Evolutionary conservation across 2,329 filamentous ascomycete species (phyloP), one percentile per base, ranked within the genome.

Genomic region (Aspergillus versicolor): DNA sequence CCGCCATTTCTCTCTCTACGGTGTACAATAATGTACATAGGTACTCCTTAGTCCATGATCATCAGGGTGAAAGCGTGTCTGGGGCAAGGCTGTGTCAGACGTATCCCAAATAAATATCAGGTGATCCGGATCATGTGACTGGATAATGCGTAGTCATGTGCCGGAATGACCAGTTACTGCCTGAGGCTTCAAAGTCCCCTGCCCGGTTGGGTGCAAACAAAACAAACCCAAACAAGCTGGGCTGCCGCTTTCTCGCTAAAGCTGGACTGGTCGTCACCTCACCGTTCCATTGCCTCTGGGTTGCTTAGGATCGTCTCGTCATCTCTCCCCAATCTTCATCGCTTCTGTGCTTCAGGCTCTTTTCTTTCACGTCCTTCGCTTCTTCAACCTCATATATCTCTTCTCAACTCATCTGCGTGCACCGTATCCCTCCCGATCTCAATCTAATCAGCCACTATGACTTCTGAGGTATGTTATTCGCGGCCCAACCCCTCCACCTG

Each of bases 381-480:
- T 57, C 58, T 55, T 61, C 43, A 56, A 49, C 47, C 47, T 58
- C 52, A 37, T 50, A 48, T 53, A 53, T 58, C 51, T 27, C 56
- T 54, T 65, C 56, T 59, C 60, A 57, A 63, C 19, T 55, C 61
- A 63, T 63, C 66, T 61, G 64, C 58, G 57, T 63, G 56, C 60
- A 63, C 52, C 52, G 54, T 57, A 52, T 54, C 56, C 41, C 56
- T 53, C 52, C 47, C 54, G 56, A 62, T 54, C 61, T 63, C 84
- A 86, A 89, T 88, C 58, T 59, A 66, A 63, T 62, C 65, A 66
- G 63, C 69, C 74, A 83, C 71, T 73, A 86, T 86, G 84, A 81
- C 82, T 75, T 83, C 81, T 78, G 84, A 87, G 79, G 84, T 87
- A 82, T 71, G 83, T 71, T 61, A 57, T 80, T 63, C 61, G 43